phyloP scores from a whole-genome alignment of 2,329 filamentous ascomycete species.

The Clonostachys byssicola region DNA sequence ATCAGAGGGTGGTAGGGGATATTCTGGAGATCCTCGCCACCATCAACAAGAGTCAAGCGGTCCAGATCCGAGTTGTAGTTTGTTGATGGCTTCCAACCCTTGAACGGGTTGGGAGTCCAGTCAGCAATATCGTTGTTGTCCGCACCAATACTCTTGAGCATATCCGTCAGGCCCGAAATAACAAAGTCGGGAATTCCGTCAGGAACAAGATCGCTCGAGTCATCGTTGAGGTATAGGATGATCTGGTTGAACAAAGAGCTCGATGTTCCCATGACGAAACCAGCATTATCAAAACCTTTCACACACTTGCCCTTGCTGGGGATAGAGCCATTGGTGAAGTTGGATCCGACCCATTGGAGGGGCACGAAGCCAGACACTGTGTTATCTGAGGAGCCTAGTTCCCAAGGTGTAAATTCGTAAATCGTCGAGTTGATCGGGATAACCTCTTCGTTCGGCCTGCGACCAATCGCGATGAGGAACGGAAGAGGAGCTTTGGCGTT shows the following conservation, averaged over 20 bases:
- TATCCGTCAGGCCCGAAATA: constrained; percentile 35
- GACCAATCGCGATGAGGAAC: constrained; percentile 43
- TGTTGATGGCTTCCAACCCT: constrained; percentile 43
- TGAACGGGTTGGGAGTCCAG: constrained; percentile 57
- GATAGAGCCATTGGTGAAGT: constrained; percentile 45
- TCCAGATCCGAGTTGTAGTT: constrained; percentile 36
- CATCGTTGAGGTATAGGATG: constrained; percentile 62
- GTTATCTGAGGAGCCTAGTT: constrained; percentile 61
- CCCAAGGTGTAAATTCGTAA: constrained; percentile 63
- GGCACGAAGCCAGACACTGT: constrained; percentile 56
- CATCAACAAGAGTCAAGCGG: constrained; percentile 71
- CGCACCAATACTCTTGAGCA: constrained; percentile 53
- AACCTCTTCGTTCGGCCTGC: constrained; percentile 35
- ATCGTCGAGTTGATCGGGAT: constrained; percentile 53
- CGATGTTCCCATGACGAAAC: constrained; percentile 79
- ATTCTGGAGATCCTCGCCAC: constrained; percentile 76
- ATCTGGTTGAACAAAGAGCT: constrained; percentile 74
- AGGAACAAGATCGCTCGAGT: constrained; percentile 37
- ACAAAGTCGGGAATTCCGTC: constrained; percentile 40
- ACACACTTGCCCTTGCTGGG: constrained; percentile 39
- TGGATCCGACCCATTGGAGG: constrained; percentile 55
- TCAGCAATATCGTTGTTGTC: constrained; percentile 72
- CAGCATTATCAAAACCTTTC: constrained; percentile 71
- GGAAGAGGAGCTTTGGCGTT: constrained; percentile 40
- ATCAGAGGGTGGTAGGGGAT: constrained; percentile 68